Evolutionary conservation across 257 asterid genomes (phyloP).

Genomic region (Hygrophila difformis): DNA sequence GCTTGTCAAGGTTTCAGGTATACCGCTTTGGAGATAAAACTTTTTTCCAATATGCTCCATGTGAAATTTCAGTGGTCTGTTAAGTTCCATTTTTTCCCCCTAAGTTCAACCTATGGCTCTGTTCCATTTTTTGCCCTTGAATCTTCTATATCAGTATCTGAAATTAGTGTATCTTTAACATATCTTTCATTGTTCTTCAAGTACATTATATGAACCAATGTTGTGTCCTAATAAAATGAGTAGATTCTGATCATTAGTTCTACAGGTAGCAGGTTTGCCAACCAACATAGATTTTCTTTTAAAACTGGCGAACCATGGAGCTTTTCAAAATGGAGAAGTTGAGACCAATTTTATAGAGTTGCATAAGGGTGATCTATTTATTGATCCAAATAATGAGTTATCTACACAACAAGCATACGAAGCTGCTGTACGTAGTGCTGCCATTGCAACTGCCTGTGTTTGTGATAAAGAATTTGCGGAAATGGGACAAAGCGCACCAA

Average conservation of each 20-base stretch:
- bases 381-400: constrained; percentile 31
- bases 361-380: constrained; percentile 68
- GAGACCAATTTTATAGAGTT: constrained; percentile 91
- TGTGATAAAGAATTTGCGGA: constrained; percentile 49
- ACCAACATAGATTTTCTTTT: constrained; percentile 85
- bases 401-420: constrained; percentile 32
- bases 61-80: background rate
- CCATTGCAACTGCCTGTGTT: constrained; percentile 76
- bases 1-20: constrained; percentile 89
- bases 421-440: constrained; percentile 50
- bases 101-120: background rate
- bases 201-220: background rate
- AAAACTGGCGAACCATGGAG: constrained; percentile 69
- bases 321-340: constrained; percentile 77
- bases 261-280: constrained; percentile 96
- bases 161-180: constrained; percentile 3
- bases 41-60: background rate
- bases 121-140: background rate
- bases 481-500: constrained; percentile 35
- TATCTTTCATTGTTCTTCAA: constrained; percentile 8
- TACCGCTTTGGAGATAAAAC: constrained; percentile 2
- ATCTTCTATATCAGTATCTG: constrained; percentile 2
- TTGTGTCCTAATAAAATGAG: background rate
- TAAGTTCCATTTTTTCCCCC: background rate
- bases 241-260: constrained; percentile 18